Evolutionary conservation across 169 alveolate genomes (phyloP), one percentile per base, ranked within the genome.

Genomic region (Eimeria maxima): DNA sequence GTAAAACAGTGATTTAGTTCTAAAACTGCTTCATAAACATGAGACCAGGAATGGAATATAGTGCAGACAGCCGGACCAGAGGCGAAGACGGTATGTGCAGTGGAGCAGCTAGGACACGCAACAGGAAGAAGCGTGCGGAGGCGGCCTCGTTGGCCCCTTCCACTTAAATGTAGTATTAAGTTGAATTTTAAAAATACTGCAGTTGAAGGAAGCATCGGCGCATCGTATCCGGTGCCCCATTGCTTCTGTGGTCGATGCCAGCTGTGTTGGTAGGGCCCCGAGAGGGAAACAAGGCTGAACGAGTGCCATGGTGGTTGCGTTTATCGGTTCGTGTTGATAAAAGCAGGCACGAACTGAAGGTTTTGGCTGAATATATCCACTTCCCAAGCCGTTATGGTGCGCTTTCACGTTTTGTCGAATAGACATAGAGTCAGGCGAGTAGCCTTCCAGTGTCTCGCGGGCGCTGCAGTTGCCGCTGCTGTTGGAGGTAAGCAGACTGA

Each of bases 371-470:
- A 47, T 38, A 8, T 22, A 45, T 38, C 24, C 65, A 44, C 55
- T 47, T 14, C 65, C 65, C 60, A 47, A 44, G 87, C 60, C 65
- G 87, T 38, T n/a, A 76, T 76, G 87, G 60, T 42, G 44, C 74
- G 90, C 27, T 60, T 29, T 57, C 55, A 29, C 13, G 93, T 18
- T 69, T 86, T 63, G 53, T 86, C 93, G 78, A 86, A 38, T 55
- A 27, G 93, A 80, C 57, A 38, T 44, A 13, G 63, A 53, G 93
- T 80, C 38, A 60, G 55, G 45, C 93, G 80, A 60, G 45, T 55
- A 57, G 93, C 93, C 63, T 38, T 86, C 14, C 93, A 86, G n/a
- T 55, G 93, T 80, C 50, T 86, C 13, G 78, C 57, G 63, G 74
- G 93, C 80, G 78, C 93, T 81, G 74, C 90, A 81, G 53, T 73